phyloP scores from a whole-genome alignment of 257 asterid species.

The Craterostigma plantagineum region DNA sequence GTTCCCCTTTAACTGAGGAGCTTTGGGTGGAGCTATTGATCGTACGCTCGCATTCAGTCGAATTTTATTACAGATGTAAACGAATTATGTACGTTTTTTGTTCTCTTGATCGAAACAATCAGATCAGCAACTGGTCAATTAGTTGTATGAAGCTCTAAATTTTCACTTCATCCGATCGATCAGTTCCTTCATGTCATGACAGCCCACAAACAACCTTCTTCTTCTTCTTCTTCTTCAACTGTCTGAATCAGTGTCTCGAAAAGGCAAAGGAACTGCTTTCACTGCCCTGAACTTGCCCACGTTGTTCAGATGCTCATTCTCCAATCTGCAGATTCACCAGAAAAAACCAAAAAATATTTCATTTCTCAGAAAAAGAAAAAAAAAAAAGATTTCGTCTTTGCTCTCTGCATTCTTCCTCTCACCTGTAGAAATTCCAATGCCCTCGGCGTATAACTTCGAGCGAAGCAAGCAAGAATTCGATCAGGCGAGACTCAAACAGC shows the following conservation, averaged over 20 bases:
- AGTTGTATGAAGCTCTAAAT: too few relatives aligned
- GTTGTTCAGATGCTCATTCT: conserved; percentile 86
- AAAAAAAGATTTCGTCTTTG: not conserved
- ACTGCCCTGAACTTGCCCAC: conserved; percentile 86
- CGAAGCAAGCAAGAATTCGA: conserved; percentile 67
- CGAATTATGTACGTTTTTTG: too few relatives aligned
- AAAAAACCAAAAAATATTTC: not conserved
- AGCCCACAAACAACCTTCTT: too few relatives aligned
- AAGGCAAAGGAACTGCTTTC: conserved; percentile 80
- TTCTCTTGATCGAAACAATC: too few relatives aligned
- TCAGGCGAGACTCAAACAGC: conserved; percentile 41
- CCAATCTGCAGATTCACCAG: conserved; percentile 37
- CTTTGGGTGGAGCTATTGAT: too few relatives aligned
- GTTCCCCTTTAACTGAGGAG: too few relatives aligned
- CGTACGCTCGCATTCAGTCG: too few relatives aligned
- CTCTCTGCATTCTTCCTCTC: not conserved
- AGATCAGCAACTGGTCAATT: too few relatives aligned
- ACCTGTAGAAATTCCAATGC: conserved; percentile 97
- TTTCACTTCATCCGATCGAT: too few relatives aligned
- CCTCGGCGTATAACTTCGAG: conserved; percentile 91
- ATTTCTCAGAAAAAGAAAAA: not conserved
- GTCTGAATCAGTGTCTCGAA: conserved; percentile 59
- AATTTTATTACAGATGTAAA: too few relatives aligned
- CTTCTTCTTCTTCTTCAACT: conserved; percentile 10
- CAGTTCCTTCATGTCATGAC: too few relatives aligned